Evolutionary conservation across 495 filamentous ascomycete genomes (phyloP), one percentile per base, ranked within the genome.

Genomic region (Staphylotrichum longicolle): DNA sequence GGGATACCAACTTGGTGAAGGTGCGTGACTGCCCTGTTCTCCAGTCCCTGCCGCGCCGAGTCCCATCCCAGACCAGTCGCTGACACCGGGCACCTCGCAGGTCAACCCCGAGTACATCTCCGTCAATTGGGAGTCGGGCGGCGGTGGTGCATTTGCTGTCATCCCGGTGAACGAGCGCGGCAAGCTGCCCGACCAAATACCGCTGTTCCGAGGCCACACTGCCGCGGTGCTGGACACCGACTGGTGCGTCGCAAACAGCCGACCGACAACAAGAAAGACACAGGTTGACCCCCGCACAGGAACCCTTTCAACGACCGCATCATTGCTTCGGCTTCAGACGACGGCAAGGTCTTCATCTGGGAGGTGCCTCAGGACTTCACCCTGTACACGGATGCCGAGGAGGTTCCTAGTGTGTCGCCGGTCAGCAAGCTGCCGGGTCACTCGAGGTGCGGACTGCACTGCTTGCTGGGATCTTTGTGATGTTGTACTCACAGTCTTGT

Each of bases 1-100:
- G 94, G 93, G 94, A 98, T 76, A 96, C 91, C 74, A 98, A 98
- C 77, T 82, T 98, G 56, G 82, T 98, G 76, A 98, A 98, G 84
- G 93, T 94, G 51, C 32, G 15, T 46, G 39, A 30, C 14, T 37
- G n/a, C 49, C 58, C 34, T 34, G 10, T 33, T 5, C 4, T 45
- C 15, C 42, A 45, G 11, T n/a, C 6, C 4, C 12, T 27, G n/a
- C 4, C 20, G 20, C 20, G 20, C 20, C 20, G 20, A 27, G 20
- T 46, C 48, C 35, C 45, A 42, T 46, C 40, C 30, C 32, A 15
- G 30, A 32, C 56, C 33, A 47, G 48, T 51, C 63, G 63, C 72
- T 75, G 65, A 77, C 67, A n/a, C 40, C 41, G 5, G 41, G 53
- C 20, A 27, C 39, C 10, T 51, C 32, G 59, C 57, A 96, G 91